Percentiles rank a stretch among this genome's conserved stretches.
Conservation (phyloP, 768 basidiomycete species). For the Leccinum subtestaceum region DNA sequence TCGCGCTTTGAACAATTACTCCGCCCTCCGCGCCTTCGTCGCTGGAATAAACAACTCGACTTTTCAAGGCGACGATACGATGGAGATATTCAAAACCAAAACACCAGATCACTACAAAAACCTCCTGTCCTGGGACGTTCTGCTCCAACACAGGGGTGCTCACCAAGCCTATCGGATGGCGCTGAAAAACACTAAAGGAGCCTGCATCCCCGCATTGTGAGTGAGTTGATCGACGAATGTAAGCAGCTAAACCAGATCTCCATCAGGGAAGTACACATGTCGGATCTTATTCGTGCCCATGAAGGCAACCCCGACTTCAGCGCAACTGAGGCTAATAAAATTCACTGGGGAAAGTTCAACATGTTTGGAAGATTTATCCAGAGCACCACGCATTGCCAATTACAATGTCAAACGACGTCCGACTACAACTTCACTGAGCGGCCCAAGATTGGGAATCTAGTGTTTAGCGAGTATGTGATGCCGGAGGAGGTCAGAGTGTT, state of each 20-base stretch:
- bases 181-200: slow-evolving; percentile 77
- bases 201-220: slow-evolving; percentile 84
- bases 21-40: slow-evolving; percentile 88
- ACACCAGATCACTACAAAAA: slow-evolving; percentile 72
- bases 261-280: slow-evolving; percentile 85
- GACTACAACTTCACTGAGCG: slow-evolving; percentile 67
- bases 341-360: slow-evolving; percentile 96
- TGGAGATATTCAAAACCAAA: slow-evolving; percentile 67
- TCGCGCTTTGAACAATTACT: slow-evolving; percentile 87
- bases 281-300: slow-evolving; percentile 84
- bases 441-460: slow-evolving; percentile 48
- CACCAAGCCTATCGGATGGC: slow-evolving; percentile 93
- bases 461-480: slow-evolving; percentile 63
- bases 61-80: slow-evolving; percentile 71
- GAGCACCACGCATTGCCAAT: slow-evolving; percentile 74
- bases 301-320: slow-evolving; percentile 79
- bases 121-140: slow-evolving; percentile 77
- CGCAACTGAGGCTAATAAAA: slow-evolving; percentile 59
- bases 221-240: slow-evolving; percentile 23
- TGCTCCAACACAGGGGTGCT: slow-evolving; percentile 76
- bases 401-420: slow-evolving; percentile 57
- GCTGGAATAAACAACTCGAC: slow-evolving; percentile 88
- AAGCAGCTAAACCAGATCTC: slow-evolving; percentile 10
- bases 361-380: slow-evolving; percentile 87
- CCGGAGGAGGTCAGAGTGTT: slow-evolving; percentile 53